Percentiles rank a stretch among this genome's conserved stretches.
Conservation (phyloP, 495 filamentous ascomycete species). For the Penicillium nucicola region DNA sequence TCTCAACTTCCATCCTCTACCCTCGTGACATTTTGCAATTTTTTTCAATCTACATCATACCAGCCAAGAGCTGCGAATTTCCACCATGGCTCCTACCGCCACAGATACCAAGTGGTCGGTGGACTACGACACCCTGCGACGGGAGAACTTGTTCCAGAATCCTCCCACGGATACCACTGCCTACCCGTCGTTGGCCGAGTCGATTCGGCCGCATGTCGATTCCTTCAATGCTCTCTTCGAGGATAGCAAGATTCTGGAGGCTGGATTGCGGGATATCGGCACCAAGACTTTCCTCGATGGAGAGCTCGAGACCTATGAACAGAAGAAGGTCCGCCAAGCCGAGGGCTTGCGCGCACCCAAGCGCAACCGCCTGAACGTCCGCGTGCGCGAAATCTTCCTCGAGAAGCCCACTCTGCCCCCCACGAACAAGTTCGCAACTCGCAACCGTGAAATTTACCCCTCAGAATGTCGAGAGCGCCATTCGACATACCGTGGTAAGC, state of each 20-base stretch:
- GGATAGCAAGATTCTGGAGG: constrained; percentile 63
- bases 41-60: constrained; percentile 15
- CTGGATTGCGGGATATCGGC: constrained; percentile 82
- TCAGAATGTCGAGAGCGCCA: constrained; percentile 94
- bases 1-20: background rate
- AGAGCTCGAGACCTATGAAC: constrained; percentile 44
- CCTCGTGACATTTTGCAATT: background rate
- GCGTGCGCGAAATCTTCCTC: constrained; percentile 72
- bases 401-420: constrained; percentile 71
- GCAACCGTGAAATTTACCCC: constrained; percentile 79
- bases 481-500: constrained; percentile 83
- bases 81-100: constrained; percentile 42
- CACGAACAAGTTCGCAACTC: constrained; percentile 73
- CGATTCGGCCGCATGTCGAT: constrained; percentile 85
- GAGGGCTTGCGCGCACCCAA: constrained; percentile 47
- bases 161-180: constrained; percentile 84
- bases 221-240: constrained; percentile 95
- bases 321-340: constrained; percentile 37
- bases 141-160: constrained; percentile 82
- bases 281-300: constrained; percentile 84
- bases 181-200: constrained; percentile 79
- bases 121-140: constrained; percentile 73
- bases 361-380: constrained; percentile 69
- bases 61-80: constrained; percentile 15
- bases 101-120: constrained; percentile 78